Evolutionary conservation across 768 basidiomycete genomes (phyloP), one percentile per base, ranked within the genome.

Genomic region (Phylloporus sp.): DNA sequence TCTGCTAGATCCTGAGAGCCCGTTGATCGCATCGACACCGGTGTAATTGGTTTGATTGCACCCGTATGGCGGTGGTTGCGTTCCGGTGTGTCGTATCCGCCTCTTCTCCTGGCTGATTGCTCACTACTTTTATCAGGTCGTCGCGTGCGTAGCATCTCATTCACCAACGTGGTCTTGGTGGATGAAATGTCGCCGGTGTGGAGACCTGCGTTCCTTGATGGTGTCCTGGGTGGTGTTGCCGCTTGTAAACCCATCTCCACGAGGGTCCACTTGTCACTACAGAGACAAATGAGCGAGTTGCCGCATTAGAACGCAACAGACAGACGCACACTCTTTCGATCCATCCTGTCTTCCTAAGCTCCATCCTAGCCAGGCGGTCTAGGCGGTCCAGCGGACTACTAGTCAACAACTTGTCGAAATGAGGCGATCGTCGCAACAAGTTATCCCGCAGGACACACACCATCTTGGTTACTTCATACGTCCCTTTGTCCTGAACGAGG

Each of bases 291-390:
- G 18, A 22, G 1, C 10, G 11, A 4, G 13, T n/a, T n/a, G n/a
- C n/a, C n/a, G 3, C 1, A 0, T 9, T 0, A 11, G 9, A 2
- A 24, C 6, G 4, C 24, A n/a, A 8, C 22, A 26, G 22, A 5
- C 24, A 3, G 15, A 53, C 65, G 7, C 44, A 67, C 65, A 26
- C 35, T 57, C 67, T 64, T 55, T 67, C 65, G 6, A 67, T 54
- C 66, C 66, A 67, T 20, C 67, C 67, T 5, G 62, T 57, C 38
- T 60, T 69, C 54, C 67, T 69, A 9, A 67, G 36, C 24, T 67
- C 67, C 40, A 55, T 56, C 27, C 66, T 54, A 2, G 67, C 66
- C 45, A 67, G 41, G 2, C 57, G 58, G 34, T 67, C 65, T 1
- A 67, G 63, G 12, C 66, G 65, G 41, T 67, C 66, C 46, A 67